These are phyloP conservation scores for Phytopythium litorale DNA, from an alignment of 352 stramenopile genomes.

Conservation along the genomic window DNA sequence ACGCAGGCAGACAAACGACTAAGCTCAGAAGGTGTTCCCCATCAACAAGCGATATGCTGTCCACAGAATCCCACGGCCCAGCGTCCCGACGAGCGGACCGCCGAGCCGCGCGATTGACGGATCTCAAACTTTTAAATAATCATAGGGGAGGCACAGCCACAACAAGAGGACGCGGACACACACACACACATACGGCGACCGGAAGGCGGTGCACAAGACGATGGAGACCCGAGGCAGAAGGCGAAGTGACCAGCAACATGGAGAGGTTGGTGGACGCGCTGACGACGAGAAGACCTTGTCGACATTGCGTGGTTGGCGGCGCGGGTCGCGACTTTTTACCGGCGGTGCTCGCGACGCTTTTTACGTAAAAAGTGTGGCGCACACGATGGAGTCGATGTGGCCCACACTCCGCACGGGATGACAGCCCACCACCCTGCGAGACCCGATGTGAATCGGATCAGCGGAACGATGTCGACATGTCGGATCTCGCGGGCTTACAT, in stretches of 20 bases:
- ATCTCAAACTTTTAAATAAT: slow-evolving; percentile 89
- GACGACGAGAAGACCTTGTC: not conserved
- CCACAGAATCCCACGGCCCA: slow-evolving; percentile 46
- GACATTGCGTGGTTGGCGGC: not conserved
- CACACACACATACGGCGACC: too few relatives aligned
- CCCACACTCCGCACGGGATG: not conserved
- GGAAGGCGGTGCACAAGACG: too few relatives aligned
- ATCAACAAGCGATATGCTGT: slow-evolving; percentile 65
- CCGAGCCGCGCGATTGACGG: slow-evolving; percentile 44
- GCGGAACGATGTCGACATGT: slow-evolving; percentile 19
- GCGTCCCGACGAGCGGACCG: slow-evolving; percentile 12
- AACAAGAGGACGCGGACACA: too few relatives aligned
- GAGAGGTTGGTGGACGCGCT: too few relatives aligned
- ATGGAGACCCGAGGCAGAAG: not conserved
- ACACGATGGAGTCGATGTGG: not conserved
- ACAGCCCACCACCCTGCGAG: too few relatives aligned
- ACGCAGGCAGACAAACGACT: not conserved
- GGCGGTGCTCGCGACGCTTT: not conserved
- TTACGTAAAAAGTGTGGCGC: not conserved
- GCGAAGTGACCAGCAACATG: not conserved
- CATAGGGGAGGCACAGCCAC: slow-evolving; percentile 36
- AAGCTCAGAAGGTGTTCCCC: slow-evolving; percentile 21
- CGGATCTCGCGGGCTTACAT: slow-evolving; percentile 5
- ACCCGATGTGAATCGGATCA: slow-evolving; percentile 9
- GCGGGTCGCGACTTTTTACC: not conserved